phyloP scores from a whole-genome alignment of 768 basidiomycete species.

The Dacryopinax spathularia region DNA sequence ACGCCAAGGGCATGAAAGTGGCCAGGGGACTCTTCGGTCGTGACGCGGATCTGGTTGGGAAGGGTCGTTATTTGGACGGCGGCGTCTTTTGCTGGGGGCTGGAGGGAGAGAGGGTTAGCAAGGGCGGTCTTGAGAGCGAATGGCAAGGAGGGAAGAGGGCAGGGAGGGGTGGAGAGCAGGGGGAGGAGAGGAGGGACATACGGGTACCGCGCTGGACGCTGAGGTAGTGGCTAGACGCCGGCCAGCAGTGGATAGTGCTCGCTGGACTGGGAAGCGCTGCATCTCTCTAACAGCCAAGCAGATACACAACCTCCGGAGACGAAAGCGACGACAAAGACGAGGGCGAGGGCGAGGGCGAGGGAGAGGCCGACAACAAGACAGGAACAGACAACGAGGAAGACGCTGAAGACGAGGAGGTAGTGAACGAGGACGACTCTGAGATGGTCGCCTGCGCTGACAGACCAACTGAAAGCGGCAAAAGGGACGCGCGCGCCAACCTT shows the following conservation, averaged over 20 bases:
- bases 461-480: not conserved
- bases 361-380: conserved; percentile 42
- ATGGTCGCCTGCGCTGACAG: conserved; percentile 8
- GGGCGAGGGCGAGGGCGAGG: conserved; percentile 20
- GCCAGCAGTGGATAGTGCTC: too few species aligned
- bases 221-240: not conserved
- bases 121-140: not conserved
- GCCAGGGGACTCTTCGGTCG: conserved; percentile 78
- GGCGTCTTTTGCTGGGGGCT: conserved; percentile 7
- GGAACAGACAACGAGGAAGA: conserved; percentile 53
- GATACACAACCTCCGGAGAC: not conserved
- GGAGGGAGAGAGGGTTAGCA: not conserved
- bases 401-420: conserved; percentile 48
- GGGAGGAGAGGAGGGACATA: not conserved
- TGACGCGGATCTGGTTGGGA: conserved; percentile 81
- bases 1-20: conserved; percentile 91
- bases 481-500: not conserved
- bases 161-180: not conserved
- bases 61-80: conserved; percentile 54
- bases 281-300: conserved; percentile 1
- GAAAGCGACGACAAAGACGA: not conserved
- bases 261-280: not conserved
- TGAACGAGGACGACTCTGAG: conserved; percentile 30
- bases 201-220: conserved; percentile 11
- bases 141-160: not conserved